phyloP scores from a whole-genome alignment of 129 eudicot genomes.

The Logfia minima region DNA sequence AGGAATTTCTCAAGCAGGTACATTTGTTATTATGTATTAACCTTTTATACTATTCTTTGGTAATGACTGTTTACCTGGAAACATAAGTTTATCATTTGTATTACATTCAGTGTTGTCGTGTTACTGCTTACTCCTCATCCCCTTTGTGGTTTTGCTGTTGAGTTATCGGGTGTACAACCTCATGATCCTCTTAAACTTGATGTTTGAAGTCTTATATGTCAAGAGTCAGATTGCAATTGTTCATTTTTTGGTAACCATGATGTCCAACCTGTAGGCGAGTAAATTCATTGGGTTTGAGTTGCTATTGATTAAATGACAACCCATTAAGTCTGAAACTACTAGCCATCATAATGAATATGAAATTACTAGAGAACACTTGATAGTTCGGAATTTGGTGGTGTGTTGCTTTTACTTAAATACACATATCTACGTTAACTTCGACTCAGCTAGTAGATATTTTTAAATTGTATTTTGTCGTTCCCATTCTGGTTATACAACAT shows the following conservation, averaged over 20 bases:
- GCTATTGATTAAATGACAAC: background rate
- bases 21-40: background rate
- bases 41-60: background rate
- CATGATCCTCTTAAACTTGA: background rate
- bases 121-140: background rate
- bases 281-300: background rate
- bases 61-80: slow-evolving; percentile 5
- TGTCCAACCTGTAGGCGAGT: background rate
- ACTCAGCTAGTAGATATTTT: background rate
- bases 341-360: background rate
- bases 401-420: background rate
- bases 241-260: background rate
- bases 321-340: background rate
- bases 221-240: slow-evolving; percentile 10
- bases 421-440: background rate
- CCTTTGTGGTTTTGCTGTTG: background rate
- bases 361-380: background rate
- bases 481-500: background rate
- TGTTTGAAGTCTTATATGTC: background rate
- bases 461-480: background rate
- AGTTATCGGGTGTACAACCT: background rate
- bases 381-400: background rate
- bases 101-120: background rate
- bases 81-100: background rate
- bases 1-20: slow-evolving; percentile 94